phyloP scores from a whole-genome alignment of 352 stramenopile genomes.

The Phytophthora capsici region DNA sequence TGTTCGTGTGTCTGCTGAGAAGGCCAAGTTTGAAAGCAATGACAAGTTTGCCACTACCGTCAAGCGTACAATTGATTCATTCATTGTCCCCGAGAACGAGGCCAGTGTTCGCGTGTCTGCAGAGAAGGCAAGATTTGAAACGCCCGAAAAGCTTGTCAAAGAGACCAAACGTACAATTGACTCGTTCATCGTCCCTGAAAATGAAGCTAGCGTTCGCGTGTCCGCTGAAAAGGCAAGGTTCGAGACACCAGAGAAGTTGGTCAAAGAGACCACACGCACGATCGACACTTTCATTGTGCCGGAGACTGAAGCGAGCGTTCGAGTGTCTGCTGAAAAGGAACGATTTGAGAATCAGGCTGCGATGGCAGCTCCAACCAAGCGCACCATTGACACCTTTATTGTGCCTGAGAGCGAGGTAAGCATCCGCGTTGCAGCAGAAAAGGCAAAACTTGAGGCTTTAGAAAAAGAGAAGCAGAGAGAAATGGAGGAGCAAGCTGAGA shows the following conservation, averaged over 20 bases:
- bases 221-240: slow-evolving; percentile 38
- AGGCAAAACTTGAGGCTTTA: slow-evolving; percentile 48
- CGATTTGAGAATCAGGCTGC: neutral
- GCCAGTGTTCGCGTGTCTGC: slow-evolving; percentile 24
- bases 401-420: slow-evolving; percentile 42
- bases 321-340: slow-evolving; percentile 34
- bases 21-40: slow-evolving; percentile 28
- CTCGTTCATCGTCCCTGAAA: slow-evolving; percentile 33
- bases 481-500: slow-evolving; percentile 31
- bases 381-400: slow-evolving; percentile 48
- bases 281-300: slow-evolving; percentile 33
- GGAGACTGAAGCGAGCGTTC: slow-evolving; percentile 23
- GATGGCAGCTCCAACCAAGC: slow-evolving; percentile 10
- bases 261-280: slow-evolving; percentile 16
- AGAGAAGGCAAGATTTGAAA: slow-evolving; percentile 42
- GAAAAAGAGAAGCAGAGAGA: slow-evolving; percentile 50
- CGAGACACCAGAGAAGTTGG: slow-evolving; percentile 40
- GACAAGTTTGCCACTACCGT: slow-evolving; percentile 36
- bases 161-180: slow-evolving; percentile 33
- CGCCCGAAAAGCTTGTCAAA: slow-evolving; percentile 41
- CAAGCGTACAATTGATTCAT: slow-evolving; percentile 21
- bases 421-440: slow-evolving; percentile 48
- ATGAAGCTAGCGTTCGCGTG: slow-evolving; percentile 38
- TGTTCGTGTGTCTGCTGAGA: slow-evolving; percentile 28
- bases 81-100: slow-evolving; percentile 19